phyloP scores from a whole-genome alignment of 2,329 filamentous ascomycete species.

The Microcyclospora pomicola region DNA sequence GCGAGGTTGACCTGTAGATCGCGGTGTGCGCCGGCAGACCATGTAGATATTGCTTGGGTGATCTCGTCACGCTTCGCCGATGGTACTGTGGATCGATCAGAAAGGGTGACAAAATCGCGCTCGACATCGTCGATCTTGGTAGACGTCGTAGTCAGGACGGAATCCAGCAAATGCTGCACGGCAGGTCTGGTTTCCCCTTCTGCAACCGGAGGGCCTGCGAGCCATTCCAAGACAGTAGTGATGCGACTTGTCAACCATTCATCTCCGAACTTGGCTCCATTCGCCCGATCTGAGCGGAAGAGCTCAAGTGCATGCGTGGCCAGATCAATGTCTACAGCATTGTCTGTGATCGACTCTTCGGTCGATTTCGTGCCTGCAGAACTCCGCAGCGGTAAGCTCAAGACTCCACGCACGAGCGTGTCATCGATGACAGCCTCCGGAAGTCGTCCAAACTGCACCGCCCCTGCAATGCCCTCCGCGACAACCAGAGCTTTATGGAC shows the following conservation, averaged over 20 bases:
- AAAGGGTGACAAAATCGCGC: conserved; percentile 26
- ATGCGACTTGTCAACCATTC: conserved; percentile 23
- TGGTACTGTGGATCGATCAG: conserved; percentile 23
- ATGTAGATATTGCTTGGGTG: conserved; percentile 47
- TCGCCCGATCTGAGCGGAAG: conserved; percentile 20
- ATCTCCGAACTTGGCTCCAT: conserved; percentile 21
- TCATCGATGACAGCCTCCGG: conserved; percentile 18
- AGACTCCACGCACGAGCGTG: conserved; percentile 39
- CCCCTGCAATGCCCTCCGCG: conserved; percentile 56
- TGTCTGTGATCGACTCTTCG: conserved; percentile 3
- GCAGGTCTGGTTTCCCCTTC: conserved; percentile 45
- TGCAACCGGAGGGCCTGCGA: conserved; percentile 8
- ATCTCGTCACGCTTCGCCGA: conserved; percentile 37
- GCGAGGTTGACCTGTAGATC: conserved; percentile 74
- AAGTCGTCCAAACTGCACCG: conserved; percentile 38
- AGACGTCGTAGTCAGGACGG: conserved; percentile 46
- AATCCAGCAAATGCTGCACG: conserved; percentile 51
- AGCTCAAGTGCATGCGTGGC: conserved; percentile 47
- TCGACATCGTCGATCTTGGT: conserved; percentile 34
- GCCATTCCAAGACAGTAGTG: conserved; percentile 13
- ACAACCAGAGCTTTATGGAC: conserved; percentile 72
- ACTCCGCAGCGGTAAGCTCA: conserved; percentile 37
- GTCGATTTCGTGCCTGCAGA: conserved; percentile 3
- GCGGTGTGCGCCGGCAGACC: conserved; percentile 68
- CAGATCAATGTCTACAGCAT: conserved; percentile 47